Evolutionary conservation across 257 asterid genomes (phyloP).

Genomic region (Orobanche coerulescens): DNA sequence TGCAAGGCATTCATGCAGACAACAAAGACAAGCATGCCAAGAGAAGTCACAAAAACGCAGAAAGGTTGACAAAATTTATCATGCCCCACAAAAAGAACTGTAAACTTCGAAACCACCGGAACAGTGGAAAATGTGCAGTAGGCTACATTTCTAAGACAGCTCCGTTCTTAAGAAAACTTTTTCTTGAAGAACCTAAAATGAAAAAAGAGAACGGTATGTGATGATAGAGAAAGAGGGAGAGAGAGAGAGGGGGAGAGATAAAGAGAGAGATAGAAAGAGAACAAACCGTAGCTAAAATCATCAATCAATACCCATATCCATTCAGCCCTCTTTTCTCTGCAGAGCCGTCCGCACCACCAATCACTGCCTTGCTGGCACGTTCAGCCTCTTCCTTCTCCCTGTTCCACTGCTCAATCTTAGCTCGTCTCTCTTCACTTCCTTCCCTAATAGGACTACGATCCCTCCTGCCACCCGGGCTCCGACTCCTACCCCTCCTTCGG

Average conservation of each 20-base stretch:
- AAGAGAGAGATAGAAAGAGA: conserved; percentile 20
- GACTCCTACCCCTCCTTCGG: conserved; percentile 55
- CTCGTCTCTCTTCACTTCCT: conserved; percentile 96
- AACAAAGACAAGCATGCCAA: conserved; percentile 12
- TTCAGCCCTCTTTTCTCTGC: conserved; percentile 31
- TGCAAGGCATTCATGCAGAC: conserved; percentile 24
- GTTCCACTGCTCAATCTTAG: conserved; percentile 94
- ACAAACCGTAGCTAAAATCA: conserved; percentile 49
- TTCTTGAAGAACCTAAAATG: background rate
- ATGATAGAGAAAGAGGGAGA: background rate
- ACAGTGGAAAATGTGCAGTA: conserved; percentile 91
- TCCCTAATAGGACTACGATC: conserved; percentile 75
- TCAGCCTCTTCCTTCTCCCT: conserved; percentile 77
- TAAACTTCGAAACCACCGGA: conserved; percentile 97
- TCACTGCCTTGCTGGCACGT: conserved; percentile 29
- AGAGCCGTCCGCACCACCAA: conserved; percentile 20
- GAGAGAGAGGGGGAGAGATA: background rate
- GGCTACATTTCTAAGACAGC: conserved; percentile 38
- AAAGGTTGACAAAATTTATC: conserved; percentile 28
- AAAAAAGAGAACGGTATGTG: background rate
- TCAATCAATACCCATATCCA: conserved; percentile 42
- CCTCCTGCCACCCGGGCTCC: conserved; percentile 73
- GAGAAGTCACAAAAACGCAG: conserved; percentile 17
- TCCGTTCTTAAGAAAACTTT: conserved; percentile 6
- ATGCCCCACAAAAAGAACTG: conserved; percentile 65